A percentile compares a stretch with the other conserved stretches of the same genome.
phyloP scores from a whole-genome alignment of 202 grass and related monocot genomes.

The Saccharum hybrid region DNA sequence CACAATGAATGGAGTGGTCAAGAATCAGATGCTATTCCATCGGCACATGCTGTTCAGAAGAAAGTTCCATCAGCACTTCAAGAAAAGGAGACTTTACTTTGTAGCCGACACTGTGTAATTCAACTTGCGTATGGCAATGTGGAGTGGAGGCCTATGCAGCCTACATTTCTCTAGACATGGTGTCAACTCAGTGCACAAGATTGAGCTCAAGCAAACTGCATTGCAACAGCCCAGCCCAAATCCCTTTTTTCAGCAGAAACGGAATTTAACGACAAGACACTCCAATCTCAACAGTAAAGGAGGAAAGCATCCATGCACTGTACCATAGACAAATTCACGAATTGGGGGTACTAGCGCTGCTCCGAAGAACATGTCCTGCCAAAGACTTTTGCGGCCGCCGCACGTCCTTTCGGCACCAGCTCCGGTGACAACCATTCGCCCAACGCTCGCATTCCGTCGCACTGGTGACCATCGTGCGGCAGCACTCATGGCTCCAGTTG shows the following conservation, averaged over 20 bases:
- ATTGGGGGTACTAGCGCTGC: conserved; percentile 33
- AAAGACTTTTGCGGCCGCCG: conserved; percentile 27
- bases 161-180: background rate
- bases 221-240: conserved; percentile 37
- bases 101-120: background rate
- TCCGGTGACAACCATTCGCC: conserved; percentile 20
- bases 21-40: background rate
- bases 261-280: background rate
- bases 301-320: background rate
- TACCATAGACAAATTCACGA: conserved; percentile 39
- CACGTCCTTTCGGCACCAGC: conserved; percentile 34
- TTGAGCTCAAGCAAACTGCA: background rate
- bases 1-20: background rate
- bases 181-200: background rate
- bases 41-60: background rate
- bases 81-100: background rate
- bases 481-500: background rate
- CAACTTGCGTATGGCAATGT: background rate
- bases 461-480: background rate
- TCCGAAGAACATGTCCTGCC: conserved; percentile 47
- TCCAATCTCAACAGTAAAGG: background rate
- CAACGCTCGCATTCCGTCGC: conserved; percentile 45
- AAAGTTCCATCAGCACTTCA: background rate
- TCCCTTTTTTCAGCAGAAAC: background rate
- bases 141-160: background rate